Conservation (phyloP, 352 stramenopile species). For the Pythium folliculosum region DNA sequence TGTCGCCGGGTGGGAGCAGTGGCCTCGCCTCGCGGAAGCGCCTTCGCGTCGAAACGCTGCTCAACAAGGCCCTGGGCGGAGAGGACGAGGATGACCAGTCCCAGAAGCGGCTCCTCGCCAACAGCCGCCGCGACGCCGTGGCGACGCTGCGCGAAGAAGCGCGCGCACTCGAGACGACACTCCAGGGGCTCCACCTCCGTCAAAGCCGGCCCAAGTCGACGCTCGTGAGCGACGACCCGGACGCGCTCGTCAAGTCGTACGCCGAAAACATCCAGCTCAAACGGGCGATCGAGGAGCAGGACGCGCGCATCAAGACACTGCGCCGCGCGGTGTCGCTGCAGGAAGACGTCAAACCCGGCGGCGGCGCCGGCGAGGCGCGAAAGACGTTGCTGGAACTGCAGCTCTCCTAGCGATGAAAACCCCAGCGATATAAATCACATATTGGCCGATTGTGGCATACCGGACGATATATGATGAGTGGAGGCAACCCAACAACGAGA, state of each 20-base stretch:
- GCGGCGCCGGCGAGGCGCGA: background rate
- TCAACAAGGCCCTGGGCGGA: background rate
- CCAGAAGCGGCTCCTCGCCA: constrained; percentile 21
- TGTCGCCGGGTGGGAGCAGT: constrained; percentile 3
- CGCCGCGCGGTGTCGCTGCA: constrained; percentile 10
- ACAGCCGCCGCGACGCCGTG: constrained; percentile 19
- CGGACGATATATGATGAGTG: background rate
- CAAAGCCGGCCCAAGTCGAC: constrained; percentile 16
- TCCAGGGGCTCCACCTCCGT: constrained; percentile 18
- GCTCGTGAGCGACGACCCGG: constrained; percentile 17
- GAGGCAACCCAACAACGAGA: background rate
- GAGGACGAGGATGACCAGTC: constrained; percentile 13
- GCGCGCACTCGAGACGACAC: constrained; percentile 17
- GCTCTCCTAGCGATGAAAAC: background rate
- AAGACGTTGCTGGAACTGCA: constrained; percentile 1
- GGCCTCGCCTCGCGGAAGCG: constrained; percentile 3
- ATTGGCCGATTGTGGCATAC: no score
- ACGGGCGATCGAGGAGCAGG: constrained; percentile 22
- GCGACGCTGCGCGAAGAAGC: constrained; percentile 17
- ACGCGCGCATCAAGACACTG: constrained; percentile 20
- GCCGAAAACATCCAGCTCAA: constrained; percentile 25
- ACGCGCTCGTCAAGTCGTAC: constrained; percentile 24
- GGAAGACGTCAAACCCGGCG: background rate
- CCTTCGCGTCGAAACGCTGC: constrained; percentile 11
- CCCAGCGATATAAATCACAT: no score